Evolutionary conservation across 768 basidiomycete genomes (phyloP).

Genomic region (Cystobasidium tubakii): DNA sequence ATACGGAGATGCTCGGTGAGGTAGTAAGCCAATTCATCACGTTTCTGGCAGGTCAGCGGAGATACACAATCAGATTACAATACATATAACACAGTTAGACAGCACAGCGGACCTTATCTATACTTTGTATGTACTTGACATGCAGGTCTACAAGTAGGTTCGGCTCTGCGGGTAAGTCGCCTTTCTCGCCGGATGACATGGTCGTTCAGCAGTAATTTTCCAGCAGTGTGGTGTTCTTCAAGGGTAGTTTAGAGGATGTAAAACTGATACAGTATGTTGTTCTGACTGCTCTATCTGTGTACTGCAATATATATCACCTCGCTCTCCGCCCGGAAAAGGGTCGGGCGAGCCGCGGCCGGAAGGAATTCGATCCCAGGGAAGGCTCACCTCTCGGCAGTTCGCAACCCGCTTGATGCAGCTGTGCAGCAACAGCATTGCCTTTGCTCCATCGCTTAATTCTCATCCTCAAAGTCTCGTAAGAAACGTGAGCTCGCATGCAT

Average conservation of each 20-base stretch:
- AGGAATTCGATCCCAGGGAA: no score
- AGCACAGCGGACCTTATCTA: slow-evolving; percentile 58
- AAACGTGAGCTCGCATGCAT: neutral
- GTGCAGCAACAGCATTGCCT: neutral
- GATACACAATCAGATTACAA: neutral
- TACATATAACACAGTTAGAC: neutral
- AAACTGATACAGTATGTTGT: no score
- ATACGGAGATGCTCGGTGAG: slow-evolving; percentile 86
- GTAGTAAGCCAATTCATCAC: slow-evolving; percentile 63
- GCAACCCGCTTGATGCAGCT: neutral
- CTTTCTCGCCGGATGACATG: neutral
- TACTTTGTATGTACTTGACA: slow-evolving; percentile 67
- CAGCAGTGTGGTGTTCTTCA: neutral
- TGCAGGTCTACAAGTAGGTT: slow-evolving; percentile 58
- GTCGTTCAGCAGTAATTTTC: neutral
- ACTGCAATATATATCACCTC: no score
- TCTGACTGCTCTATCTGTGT: slow-evolving; percentile 54
- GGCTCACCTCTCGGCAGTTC: no score
- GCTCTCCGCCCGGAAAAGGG: no score
- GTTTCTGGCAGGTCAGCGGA: slow-evolving; percentile 29
- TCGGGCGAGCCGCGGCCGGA: no score
- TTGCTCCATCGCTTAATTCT: neutral
- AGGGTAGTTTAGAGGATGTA: neutral
- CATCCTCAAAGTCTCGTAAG: slow-evolving; percentile 5
- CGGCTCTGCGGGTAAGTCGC: neutral